phyloP scores from a whole-genome alignment of 495 filamentous ascomycete genomes.

The Haplographium delicatum region DNA sequence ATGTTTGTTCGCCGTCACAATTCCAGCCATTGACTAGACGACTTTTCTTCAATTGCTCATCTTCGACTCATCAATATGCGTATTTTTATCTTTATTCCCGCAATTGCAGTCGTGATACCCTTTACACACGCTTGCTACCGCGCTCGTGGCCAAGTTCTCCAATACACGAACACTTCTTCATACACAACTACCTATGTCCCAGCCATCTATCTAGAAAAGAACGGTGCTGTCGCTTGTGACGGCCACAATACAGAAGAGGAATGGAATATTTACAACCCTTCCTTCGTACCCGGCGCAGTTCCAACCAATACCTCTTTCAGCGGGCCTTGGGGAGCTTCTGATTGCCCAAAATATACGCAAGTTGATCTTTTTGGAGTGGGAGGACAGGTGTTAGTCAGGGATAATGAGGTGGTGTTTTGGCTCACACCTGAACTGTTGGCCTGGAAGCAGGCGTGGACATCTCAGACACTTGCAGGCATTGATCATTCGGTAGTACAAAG shows the following conservation, averaged over 20 bases:
- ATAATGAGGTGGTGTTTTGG: constrained; percentile 4
- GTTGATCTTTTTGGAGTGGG: background rate
- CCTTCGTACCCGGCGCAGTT: constrained; percentile 1
- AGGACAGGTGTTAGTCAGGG: constrained; percentile 1
- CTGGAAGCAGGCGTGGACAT: background rate
- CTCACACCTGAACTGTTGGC: background rate
- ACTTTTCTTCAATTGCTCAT: too few relatives aligned
- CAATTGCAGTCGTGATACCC: too few relatives aligned
- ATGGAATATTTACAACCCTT: background rate
- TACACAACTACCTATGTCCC: constrained; percentile 1
- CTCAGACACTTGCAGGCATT: background rate
- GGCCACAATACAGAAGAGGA: background rate
- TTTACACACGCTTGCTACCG: constrained; percentile 9
- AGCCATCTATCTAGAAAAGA: background rate
- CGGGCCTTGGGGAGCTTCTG: background rate
- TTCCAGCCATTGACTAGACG: too few relatives aligned
- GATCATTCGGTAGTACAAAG: background rate
- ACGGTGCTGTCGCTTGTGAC: background rate
- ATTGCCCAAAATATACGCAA: background rate
- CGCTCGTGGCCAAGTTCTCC: constrained; percentile 1
- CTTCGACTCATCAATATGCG: too few relatives aligned
- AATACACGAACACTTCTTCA: constrained; percentile 1
- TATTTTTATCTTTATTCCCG: too few relatives aligned
- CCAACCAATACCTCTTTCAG: constrained; percentile 5
- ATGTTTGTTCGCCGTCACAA: too few relatives aligned